A percentile compares a stretch with the other conserved stretches of the same genome.
These are phyloP conservation scores for Teratosphaeria viscida DNA, from an alignment of 2,329 filamentous ascomycete species.

Conservation along the genomic window DNA sequence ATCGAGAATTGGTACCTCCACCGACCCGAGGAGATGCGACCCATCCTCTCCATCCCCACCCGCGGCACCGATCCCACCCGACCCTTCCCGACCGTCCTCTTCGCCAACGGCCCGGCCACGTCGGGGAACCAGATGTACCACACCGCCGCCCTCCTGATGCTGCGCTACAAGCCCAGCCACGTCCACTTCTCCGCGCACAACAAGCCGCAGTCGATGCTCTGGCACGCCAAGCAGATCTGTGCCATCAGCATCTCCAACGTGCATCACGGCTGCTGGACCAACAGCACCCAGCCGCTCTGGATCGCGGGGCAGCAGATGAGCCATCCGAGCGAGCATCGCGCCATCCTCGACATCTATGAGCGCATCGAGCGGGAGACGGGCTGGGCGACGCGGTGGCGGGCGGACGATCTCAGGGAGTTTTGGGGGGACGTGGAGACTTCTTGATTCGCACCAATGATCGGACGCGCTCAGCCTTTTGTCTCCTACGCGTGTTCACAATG, in stretches of 20 bases:
- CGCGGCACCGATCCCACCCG: slow-evolving; percentile 7
- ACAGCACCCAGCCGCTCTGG: slow-evolving; percentile 38
- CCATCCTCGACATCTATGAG: slow-evolving; percentile 38
- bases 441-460: neutral
- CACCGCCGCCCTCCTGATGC: slow-evolving; percentile 43
- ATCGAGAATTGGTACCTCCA: slow-evolving; percentile 24
- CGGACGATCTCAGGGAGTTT: slow-evolving; percentile 41
- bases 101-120: slow-evolving; percentile 34
- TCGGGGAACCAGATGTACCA: slow-evolving; percentile 47
- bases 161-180: slow-evolving; percentile 38
- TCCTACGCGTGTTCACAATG: neutral
- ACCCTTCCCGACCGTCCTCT: slow-evolving; percentile 35
- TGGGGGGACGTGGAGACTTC: slow-evolving; percentile 31
- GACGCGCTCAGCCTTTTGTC: neutral
- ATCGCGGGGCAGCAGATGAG: slow-evolving; percentile 40
- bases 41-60: slow-evolving; percentile 24
- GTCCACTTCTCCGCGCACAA: slow-evolving; percentile 11
- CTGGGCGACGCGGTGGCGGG: slow-evolving; percentile 45
- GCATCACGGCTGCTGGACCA: slow-evolving; percentile 37
- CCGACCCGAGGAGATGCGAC: slow-evolving; percentile 23
- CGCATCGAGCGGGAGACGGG: slow-evolving; percentile 44
- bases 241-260: slow-evolving; percentile 36
- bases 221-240: slow-evolving; percentile 39
- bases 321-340: slow-evolving; percentile 33
- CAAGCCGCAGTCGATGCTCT: slow-evolving; percentile 33